Conservation (phyloP, 2,329 filamentous ascomycete species). For the Penicillium sp. region DNA sequence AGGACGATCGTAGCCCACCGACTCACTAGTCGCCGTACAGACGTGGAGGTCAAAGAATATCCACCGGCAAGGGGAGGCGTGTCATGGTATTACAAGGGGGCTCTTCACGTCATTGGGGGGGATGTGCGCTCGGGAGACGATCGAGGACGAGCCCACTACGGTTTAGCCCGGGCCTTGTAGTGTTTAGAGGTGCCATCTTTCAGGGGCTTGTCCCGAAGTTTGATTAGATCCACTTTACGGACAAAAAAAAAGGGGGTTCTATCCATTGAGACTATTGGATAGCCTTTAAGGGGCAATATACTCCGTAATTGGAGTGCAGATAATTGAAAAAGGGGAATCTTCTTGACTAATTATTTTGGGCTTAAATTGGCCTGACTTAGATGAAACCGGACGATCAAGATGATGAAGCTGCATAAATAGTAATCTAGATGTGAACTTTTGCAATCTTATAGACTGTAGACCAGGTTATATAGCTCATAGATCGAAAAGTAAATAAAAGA, state of each 20-base stretch:
- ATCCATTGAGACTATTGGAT: neutral
- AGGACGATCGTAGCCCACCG: conserved; percentile 12
- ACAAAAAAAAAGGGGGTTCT: neutral
- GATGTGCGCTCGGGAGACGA: neutral
- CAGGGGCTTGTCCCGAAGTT: neutral
- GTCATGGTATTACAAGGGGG: conserved; percentile 18
- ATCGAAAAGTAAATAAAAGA: neutral
- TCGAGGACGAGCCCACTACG: conserved; percentile 1
- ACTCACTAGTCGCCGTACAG: conserved; percentile 4
- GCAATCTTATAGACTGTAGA: no score
- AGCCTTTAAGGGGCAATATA: neutral
- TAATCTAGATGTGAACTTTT: no score
- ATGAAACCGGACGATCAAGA: no score
- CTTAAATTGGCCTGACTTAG: no score
- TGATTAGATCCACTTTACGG: neutral
- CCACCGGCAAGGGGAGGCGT: neutral
- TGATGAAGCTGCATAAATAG: no score
- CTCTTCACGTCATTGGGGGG: conserved; percentile 3
- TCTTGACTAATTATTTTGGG: no score
- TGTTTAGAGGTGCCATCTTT: neutral
- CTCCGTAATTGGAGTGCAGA: neutral
- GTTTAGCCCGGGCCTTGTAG: neutral
- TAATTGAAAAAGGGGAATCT: neutral
- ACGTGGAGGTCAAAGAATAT: neutral
- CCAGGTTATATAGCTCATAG: neutral